phyloP scores from a whole-genome alignment of 2,329 filamentous ascomycete species.

The Neodidymelliopsis sp. region DNA sequence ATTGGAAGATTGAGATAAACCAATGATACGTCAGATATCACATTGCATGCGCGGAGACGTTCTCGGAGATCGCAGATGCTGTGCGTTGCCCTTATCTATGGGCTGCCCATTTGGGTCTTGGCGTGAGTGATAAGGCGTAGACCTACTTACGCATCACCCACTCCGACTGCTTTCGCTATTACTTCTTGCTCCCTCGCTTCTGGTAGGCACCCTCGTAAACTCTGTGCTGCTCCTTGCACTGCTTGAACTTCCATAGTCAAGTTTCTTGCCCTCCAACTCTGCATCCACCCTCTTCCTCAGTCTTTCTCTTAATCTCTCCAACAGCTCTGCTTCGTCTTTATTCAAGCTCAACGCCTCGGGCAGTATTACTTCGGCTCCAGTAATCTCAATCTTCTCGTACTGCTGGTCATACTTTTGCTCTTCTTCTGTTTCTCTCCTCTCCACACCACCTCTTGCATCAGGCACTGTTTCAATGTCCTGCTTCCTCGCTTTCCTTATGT shows the following conservation, averaged over 20 bases:
- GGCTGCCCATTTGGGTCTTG: constrained; percentile 2
- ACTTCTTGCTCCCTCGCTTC: constrained; percentile 18
- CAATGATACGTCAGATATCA: not conserved
- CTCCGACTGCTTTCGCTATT: constrained; percentile 10
- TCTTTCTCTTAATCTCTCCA: constrained; percentile 46
- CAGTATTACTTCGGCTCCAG: constrained; percentile 39
- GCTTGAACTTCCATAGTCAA: constrained; percentile 13
- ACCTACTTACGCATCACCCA: not conserved
- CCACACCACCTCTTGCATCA: constrained; percentile 29
- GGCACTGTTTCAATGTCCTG: constrained; percentile 35
- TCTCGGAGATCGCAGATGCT: constrained; percentile 10
- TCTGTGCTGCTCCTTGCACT: constrained; percentile 33
- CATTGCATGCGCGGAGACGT: not conserved
- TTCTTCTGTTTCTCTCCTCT: constrained; percentile 26
- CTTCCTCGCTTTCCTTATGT: constrained; percentile 38
- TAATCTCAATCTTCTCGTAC: constrained; percentile 41
- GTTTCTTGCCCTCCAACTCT: constrained; percentile 10
- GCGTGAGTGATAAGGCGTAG: constrained; percentile 8
- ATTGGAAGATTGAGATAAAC: not conserved
- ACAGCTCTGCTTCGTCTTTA: constrained; percentile 43
- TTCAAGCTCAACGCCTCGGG: constrained; percentile 48
- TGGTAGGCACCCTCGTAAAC: constrained; percentile 29
- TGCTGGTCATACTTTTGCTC: constrained; percentile 25
- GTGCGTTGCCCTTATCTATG: constrained; percentile 17
- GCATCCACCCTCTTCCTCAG: constrained; percentile 31